Conservation (phyloP, 805 yeast genomes). For the Ogataea siamensis region DNA sequence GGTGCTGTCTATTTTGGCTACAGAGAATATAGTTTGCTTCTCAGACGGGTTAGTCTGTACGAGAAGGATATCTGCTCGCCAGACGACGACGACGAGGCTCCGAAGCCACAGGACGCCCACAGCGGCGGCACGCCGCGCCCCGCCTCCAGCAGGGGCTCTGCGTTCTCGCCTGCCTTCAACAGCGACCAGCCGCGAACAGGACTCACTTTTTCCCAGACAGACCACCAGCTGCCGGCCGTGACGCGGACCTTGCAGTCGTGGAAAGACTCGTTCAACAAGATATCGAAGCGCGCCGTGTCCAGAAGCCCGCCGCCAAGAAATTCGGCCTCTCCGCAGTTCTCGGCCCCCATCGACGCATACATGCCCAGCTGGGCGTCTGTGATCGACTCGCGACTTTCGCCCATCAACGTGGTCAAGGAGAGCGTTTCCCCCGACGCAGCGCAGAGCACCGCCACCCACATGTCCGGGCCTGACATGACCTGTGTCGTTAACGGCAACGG, state of each 20-base stretch:
- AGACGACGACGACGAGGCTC: neutral
- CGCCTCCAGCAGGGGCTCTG: conserved; percentile 1
- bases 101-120: neutral
- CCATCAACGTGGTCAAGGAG: conserved; percentile 20
- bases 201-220: neutral
- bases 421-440: conserved; percentile 13
- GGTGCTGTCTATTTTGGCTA: conserved; percentile 20
- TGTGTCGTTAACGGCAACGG: neutral
- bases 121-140: neutral
- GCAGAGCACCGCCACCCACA: neutral
- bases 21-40: conserved; percentile 16
- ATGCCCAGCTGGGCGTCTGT: conserved; percentile 16
- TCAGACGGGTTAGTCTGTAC: conserved; percentile 16
- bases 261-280: conserved; percentile 1
- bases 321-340: neutral
- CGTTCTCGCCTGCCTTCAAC: neutral
- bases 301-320: neutral
- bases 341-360: conserved; percentile 2
- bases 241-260: conserved; percentile 2
- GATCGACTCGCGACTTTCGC: conserved; percentile 18
- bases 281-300: neutral
- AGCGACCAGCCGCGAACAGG: neutral
- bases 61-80: conserved; percentile 11
- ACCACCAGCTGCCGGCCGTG: neutral
- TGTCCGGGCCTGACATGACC: neutral